These are phyloP conservation scores for Hypoxylon cercidicola DNA, from an alignment of 495 filamentous ascomycete genomes.

Conservation along the genomic window DNA sequence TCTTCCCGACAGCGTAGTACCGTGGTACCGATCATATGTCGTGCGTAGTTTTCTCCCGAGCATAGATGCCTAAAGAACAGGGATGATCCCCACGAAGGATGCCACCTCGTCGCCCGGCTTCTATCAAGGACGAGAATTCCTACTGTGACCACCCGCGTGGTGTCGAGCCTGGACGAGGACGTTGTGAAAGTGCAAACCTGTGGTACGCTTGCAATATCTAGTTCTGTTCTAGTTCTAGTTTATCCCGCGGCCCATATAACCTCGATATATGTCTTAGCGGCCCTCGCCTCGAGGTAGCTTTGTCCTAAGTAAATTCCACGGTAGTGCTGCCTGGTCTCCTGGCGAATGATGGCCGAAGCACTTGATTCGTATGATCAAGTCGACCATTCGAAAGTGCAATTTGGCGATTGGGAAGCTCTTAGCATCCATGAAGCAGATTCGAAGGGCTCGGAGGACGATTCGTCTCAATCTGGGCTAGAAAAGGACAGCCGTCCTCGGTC, in stretches of 20 bases:
- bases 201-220: background rate
- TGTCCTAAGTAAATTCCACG: background rate
- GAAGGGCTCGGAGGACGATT: constrained; percentile 5
- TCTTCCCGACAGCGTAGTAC: constrained; percentile 30
- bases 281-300: background rate
- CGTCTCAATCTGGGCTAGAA: constrained; percentile 3
- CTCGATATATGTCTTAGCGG: background rate
- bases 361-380: constrained; percentile 14
- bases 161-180: constrained; percentile 1
- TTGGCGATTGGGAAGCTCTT: constrained; percentile 20
- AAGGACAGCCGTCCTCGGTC: constrained; percentile 1
- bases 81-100: constrained; percentile 27
- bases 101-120: constrained; percentile 32
- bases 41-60: constrained; percentile 30
- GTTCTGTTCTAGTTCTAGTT: background rate
- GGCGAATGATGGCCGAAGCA: constrained; percentile 21
- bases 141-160: constrained; percentile 27
- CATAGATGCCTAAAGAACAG: constrained; percentile 29
- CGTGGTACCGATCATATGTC: constrained; percentile 32
- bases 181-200: constrained; percentile 4
- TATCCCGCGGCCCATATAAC: background rate
- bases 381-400: constrained; percentile 12
- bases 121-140: constrained; percentile 31
- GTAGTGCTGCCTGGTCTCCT: background rate
- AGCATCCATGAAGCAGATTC: constrained; percentile 10